Conservation (phyloP, 345 rosid genomes). For the Camelina sativa region DNA sequence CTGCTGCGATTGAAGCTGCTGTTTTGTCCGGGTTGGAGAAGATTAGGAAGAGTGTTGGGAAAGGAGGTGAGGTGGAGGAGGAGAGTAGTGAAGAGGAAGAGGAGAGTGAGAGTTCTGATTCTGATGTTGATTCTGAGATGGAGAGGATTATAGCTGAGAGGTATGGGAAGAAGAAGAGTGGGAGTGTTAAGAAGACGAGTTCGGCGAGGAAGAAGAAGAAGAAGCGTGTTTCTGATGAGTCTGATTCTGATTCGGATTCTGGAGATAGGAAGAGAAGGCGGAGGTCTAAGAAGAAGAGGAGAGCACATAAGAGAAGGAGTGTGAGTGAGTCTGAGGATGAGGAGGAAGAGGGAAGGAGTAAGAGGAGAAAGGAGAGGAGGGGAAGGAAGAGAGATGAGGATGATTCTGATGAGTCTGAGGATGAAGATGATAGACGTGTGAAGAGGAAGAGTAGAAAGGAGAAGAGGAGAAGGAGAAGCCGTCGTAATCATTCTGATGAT, state of each 20-base stretch:
- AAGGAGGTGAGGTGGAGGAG: slow-evolving; percentile 56
- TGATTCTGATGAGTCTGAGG: slow-evolving; percentile 39
- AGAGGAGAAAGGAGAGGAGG: slow-evolving; percentile 56
- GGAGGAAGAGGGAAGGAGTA: slow-evolving; percentile 55
- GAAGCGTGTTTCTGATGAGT: slow-evolving; percentile 52
- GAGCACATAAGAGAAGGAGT: slow-evolving; percentile 53
- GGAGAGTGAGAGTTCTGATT: slow-evolving; percentile 81
- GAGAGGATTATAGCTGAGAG: slow-evolving; percentile 89
- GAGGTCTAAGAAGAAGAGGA: slow-evolving; percentile 71
- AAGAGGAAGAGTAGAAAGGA: slow-evolving; percentile 63
- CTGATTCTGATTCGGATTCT: slow-evolving; percentile 51
- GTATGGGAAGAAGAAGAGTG: slow-evolving; percentile 60
- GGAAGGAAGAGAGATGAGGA: slow-evolving; percentile 55
- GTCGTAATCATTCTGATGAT: slow-evolving; percentile 38
- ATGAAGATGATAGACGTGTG: slow-evolving; percentile 44
- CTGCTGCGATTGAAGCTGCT: slow-evolving; percentile 57
- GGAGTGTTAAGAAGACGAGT: slow-evolving; percentile 42
- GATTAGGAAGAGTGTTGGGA: slow-evolving; percentile 58
- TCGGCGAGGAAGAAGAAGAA: slow-evolving; percentile 51
- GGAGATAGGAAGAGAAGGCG: slow-evolving; percentile 72
- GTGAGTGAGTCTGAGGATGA: slow-evolving; percentile 66
- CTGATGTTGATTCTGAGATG: slow-evolving; percentile 83
- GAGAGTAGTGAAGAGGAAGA: slow-evolving; percentile 74
- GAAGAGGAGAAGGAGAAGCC: slow-evolving; percentile 67
- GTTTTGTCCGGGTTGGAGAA: slow-evolving; percentile 76